Base-by-base conservation (phyloP, 2,329 filamentous ascomycete species). In the Trichoderma pleuroti region DNA sequence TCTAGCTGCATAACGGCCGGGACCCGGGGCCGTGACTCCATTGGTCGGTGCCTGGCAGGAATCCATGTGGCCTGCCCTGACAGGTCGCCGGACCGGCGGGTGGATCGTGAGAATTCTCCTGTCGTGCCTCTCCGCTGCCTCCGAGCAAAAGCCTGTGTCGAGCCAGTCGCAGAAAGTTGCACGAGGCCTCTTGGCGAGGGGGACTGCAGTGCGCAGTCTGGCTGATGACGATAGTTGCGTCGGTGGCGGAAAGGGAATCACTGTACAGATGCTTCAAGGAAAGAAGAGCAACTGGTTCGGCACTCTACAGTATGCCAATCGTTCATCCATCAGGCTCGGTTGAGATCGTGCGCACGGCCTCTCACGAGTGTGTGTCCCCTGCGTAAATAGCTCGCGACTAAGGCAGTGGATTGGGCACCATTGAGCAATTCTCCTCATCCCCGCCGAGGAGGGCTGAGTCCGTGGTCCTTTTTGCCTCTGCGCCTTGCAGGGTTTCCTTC, bases 1-100 rank as follows among this genome's bases (percentile, higher is more conserved):
- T 69, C 76, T 77, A 77, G 76, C 76, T 77, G 76, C 76, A 71
- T 72, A 64, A 63, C 72, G 70, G 56, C 39, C 46, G 36, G 57
- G 46, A 46, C 56, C 59, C 72, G 68, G 61, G 56, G 11, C 34
- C 42, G 66, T 16, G 54, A 60, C 63, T 60, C 72, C 70, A 81
- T 81, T 82, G 81, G 81, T 60, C 74, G 80, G 82, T 83, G 79
- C 82, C 82, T 83, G 80, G 78, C 80, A 80, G 76, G 28, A 71
- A 71, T 76, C 78, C 79, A 82, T 81, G 79, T 82, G 81, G 80
- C 76, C 74, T 73, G 75, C 76, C 76, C 75, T 81, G 75, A 81
- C 78, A 81, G 80, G 80, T 52, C 39, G 30, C 57, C 39, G 30
- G 46, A 59, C 64, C 65, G 65, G 66, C 28, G 54, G 26, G 64